These are phyloP conservation scores for Coemansia sp. DNA, from an alignment of 192 early-diverging fungal genomes.

Conservation along the genomic window DNA sequence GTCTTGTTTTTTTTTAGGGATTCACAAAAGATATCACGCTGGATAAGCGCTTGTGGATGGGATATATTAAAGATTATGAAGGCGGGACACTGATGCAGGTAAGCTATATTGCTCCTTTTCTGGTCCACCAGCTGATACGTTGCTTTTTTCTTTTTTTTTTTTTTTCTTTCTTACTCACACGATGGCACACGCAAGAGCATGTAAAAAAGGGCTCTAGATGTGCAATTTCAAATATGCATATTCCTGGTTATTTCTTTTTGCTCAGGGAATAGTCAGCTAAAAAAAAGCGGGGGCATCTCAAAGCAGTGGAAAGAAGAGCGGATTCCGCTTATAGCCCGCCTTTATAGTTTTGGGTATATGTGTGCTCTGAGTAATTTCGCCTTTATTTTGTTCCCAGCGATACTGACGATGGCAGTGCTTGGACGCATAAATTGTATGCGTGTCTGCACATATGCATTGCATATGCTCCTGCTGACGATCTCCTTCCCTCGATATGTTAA, in stretches of 20 bases:
- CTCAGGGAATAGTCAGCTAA: background rate
- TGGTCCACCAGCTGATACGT: background rate
- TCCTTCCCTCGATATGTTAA: background rate
- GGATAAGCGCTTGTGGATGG: conserved; percentile 92
- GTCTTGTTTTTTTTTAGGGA: conserved; percentile 55
- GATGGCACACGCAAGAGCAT: background rate
- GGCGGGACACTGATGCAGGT: conserved; percentile 94
- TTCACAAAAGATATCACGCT: conserved; percentile 97
- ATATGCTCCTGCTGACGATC: background rate
- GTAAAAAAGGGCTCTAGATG: background rate
- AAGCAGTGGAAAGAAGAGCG: background rate
- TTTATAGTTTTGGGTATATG: background rate
- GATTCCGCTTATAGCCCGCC: background rate
- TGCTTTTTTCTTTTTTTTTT: background rate
- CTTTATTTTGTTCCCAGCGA: background rate
- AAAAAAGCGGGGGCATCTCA: background rate
- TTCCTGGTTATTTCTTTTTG: background rate
- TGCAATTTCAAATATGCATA: background rate
- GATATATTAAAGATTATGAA: conserved; percentile 99
- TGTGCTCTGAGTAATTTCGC: background rate
- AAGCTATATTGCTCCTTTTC: conserved; percentile 10
- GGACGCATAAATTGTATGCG: background rate
- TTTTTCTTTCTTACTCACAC: background rate
- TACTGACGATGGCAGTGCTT: background rate
- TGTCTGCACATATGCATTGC: conserved; percentile 21